phyloP scores from a whole-genome alignment of 495 filamentous ascomycete genomes.

The Trichoderma gamsii region DNA sequence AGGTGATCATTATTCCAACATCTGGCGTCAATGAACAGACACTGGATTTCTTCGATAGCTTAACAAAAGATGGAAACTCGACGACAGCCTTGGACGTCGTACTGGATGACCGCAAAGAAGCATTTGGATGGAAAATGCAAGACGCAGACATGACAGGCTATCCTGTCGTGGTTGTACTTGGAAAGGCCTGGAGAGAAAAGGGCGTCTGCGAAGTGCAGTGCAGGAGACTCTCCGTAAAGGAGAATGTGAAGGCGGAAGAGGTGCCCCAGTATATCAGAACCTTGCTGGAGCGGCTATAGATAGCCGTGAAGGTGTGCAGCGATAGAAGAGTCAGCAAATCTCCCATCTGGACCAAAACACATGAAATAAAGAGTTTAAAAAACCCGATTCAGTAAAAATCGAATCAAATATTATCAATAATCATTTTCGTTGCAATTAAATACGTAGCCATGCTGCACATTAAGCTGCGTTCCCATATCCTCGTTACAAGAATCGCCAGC shows the following conservation, averaged over 20 bases:
- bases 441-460: not conserved
- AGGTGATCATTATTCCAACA: slow-evolving; percentile 62
- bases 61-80: slow-evolving; percentile 25
- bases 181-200: slow-evolving; percentile 59
- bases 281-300: slow-evolving; percentile 38
- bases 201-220: slow-evolving; percentile 68
- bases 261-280: slow-evolving; percentile 30
- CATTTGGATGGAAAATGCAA: slow-evolving; percentile 72
- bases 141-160: slow-evolving; percentile 85
- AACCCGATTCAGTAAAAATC: not conserved
- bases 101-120: slow-evolving; percentile 67
- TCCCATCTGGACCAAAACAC: not conserved
- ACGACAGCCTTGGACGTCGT: slow-evolving; percentile 41
- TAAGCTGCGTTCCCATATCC: not conserved
- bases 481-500: slow-evolving; percentile 9
- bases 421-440: not conserved
- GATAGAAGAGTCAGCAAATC: not conserved
- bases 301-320: slow-evolving; percentile 18
- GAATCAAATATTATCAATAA: not conserved
- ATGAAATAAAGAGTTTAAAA: not conserved
- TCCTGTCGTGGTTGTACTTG: slow-evolving; percentile 69
- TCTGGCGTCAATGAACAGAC: slow-evolving; percentile 47
- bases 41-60: slow-evolving; percentile 51
- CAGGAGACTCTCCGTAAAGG: slow-evolving; percentile 37
- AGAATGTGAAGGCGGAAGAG: slow-evolving; percentile 21